Evolutionary conservation across 2,329 filamentous ascomycete species (phyloP).

Genomic region (Pestalotiopsis sp.): DNA sequence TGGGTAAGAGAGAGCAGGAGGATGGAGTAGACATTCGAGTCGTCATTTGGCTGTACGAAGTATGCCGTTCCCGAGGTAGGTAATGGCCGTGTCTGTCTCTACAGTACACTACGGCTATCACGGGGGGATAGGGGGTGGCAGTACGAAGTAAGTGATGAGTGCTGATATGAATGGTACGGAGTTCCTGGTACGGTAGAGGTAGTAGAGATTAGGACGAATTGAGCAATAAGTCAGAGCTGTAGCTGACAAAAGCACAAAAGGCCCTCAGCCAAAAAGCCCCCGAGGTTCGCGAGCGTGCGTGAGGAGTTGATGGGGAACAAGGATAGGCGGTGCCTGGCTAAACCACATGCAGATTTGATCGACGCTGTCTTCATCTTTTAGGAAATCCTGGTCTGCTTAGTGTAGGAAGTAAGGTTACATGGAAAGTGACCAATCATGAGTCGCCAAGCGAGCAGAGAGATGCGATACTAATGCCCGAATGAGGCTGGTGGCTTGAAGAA

Average conservation of each 20-base stretch:
- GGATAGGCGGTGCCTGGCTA: conserved; percentile 2
- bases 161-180: too few species aligned
- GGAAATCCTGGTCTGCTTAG: not conserved
- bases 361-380: not conserved
- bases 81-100: not conserved
- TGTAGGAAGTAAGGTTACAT: not conserved
- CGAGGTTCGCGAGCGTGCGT: too few species aligned
- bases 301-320: not conserved
- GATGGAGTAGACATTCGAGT: not conserved
- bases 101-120: not conserved
- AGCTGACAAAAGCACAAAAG: too few species aligned
- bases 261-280: too few species aligned
- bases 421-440: not conserved
- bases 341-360: not conserved
- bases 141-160: too few species aligned
- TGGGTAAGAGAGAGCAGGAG: not conserved
- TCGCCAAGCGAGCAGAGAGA: not conserved
- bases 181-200: too few species aligned
- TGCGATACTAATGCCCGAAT: not conserved
- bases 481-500: conserved; percentile 2
- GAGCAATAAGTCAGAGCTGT: too few species aligned
- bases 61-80: not conserved
- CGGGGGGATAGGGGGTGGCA: too few species aligned
- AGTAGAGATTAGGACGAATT: too few species aligned
- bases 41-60: not conserved